Conservation (phyloP, 169 alveolate genomes). For the Sarcocystis neurona region DNA sequence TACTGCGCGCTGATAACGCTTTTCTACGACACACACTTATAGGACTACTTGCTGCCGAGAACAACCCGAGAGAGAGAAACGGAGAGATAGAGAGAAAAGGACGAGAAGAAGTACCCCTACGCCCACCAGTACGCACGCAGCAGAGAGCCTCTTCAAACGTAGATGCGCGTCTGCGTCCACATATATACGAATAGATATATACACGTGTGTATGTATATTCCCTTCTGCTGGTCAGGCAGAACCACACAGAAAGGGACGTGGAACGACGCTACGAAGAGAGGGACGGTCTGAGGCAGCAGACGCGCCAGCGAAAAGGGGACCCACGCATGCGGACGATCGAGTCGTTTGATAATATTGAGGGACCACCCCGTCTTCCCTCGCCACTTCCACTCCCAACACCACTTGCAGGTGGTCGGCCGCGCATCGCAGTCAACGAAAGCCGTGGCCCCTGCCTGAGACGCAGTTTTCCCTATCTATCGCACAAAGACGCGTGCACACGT, state of each 20-base stretch:
- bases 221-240: background rate
- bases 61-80: too few species aligned
- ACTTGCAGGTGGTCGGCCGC: too few species aligned
- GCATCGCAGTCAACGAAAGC: too few species aligned
- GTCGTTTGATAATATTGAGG: background rate
- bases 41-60: too few species aligned
- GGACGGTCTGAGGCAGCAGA: background rate
- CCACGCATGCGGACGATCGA: background rate
- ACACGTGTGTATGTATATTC: background rate
- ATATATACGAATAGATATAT: background rate
- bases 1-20: too few species aligned
- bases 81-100: too few species aligned
- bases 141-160: background rate
- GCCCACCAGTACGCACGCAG: background rate
- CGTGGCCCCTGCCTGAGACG: too few species aligned
- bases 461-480: too few species aligned
- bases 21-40: too few species aligned
- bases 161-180: background rate
- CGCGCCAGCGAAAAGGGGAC: background rate
- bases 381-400: background rate
- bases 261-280: background rate
- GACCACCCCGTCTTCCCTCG: background rate
- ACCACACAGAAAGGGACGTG: background rate
- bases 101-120: too few species aligned
- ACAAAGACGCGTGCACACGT: too few species aligned